A percentile compares a stretch with the other conserved stretches of the same genome.
These are phyloP conservation scores for Syzygium malaccense DNA, from an alignment of 441 rosid species.

Conservation along the genomic window DNA sequence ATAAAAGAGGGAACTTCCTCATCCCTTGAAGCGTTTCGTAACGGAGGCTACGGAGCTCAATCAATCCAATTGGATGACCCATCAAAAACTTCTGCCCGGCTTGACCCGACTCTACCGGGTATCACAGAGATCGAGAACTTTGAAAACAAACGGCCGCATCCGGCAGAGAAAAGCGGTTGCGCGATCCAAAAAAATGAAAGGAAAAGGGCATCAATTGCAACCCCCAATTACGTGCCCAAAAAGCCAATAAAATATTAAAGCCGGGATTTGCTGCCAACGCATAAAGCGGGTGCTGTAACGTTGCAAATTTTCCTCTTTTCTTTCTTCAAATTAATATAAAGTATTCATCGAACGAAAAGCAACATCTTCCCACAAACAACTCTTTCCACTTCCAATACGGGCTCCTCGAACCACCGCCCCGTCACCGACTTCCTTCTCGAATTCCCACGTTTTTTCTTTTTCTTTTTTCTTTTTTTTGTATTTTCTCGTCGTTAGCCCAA, in stretches of 20 bases:
- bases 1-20: background rate
- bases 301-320: background rate
- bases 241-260: background rate
- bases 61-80: background rate
- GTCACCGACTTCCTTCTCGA: background rate
- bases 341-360: background rate
- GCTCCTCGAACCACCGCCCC: background rate
- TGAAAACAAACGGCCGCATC: background rate
- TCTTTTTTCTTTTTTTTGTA: no score
- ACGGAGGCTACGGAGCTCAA: background rate
- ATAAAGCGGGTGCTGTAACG: background rate
- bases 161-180: background rate
- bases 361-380: background rate
- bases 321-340: background rate
- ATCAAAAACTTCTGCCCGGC: fast-evolving
- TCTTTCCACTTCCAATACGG: background rate
- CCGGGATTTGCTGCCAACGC: background rate
- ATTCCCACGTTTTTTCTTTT: background rate
- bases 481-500: background rate
- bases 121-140: background rate
- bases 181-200: background rate
- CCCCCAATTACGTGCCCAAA: background rate
- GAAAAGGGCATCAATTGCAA: background rate
- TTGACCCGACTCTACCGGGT: background rate
- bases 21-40: background rate